A percentile compares a stretch with the other conserved stretches of the same genome.
phyloP scores from a whole-genome alignment of 805 yeast species.

The Saccharomyces eubayanus region DNA sequence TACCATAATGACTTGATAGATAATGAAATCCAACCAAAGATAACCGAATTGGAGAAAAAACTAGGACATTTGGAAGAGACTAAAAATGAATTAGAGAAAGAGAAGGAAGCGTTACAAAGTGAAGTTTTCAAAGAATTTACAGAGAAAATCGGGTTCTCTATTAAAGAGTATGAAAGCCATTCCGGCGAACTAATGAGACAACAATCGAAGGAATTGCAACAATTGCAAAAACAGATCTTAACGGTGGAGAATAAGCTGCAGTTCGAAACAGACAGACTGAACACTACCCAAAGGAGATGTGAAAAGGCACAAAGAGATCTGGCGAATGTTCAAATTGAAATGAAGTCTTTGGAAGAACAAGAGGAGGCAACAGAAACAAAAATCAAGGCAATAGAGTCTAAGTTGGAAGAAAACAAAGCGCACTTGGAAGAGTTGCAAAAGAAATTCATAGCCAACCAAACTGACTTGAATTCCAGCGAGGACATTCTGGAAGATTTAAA shows the following conservation, averaged over 20 bases:
- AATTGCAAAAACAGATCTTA: conserved; percentile 52
- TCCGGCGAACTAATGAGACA: conserved; percentile 53
- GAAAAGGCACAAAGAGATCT: conserved; percentile 35
- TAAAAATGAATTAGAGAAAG: conserved; percentile 22
- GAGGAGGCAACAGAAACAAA: conserved; percentile 29
- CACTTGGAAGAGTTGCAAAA: conserved; percentile 32
- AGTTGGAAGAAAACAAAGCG: conserved; percentile 32
- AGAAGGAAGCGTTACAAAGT: conserved; percentile 35
- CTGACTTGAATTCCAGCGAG: conserved; percentile 37
- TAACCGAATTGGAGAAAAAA: conserved; percentile 19
- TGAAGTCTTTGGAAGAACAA: conserved; percentile 29
- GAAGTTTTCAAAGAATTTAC: conserved; percentile 50
- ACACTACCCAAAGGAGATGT: conserved; percentile 43
- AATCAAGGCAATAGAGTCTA: conserved; percentile 35
- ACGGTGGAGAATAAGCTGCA: conserved; percentile 50
- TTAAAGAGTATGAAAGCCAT: conserved; percentile 61
- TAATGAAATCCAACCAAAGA: conserved; percentile 25
- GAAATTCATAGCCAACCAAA: conserved; percentile 26
- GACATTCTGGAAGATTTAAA: conserved; percentile 38
- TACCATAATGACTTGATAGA: conserved; percentile 35
- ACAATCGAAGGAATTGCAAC: conserved; percentile 53
- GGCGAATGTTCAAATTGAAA: conserved; percentile 30
- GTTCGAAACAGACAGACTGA: conserved; percentile 56
- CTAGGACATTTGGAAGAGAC: conserved; percentile 16
- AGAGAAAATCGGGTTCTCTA: conserved; percentile 42